Conservation (phyloP, 2,329 filamentous ascomycete species). For the Chrysoporthe cubensis region DNA sequence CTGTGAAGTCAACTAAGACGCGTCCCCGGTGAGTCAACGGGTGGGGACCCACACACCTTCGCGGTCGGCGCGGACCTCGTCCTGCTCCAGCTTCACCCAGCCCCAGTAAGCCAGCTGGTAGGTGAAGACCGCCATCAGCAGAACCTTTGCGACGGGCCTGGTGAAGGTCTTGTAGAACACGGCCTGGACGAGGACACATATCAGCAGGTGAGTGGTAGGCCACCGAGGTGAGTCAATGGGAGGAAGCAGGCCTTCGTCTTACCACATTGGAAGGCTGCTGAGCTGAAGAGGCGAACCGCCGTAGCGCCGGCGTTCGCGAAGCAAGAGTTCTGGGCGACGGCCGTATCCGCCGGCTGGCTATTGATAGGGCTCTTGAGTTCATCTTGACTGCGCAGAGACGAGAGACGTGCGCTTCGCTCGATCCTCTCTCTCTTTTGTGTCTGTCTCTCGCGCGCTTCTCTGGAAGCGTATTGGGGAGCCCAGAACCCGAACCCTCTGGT, state of each 20-base stretch:
- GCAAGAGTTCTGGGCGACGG: slow-evolving; percentile 1
- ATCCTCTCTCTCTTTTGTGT: not conserved
- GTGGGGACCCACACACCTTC: slow-evolving; percentile 48
- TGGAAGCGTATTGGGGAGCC: not conserved
- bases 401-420: not conserved
- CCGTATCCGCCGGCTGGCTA: slow-evolving; percentile 23
- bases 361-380: slow-evolving; percentile 22
- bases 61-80: slow-evolving; percentile 66
- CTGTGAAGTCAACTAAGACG: slow-evolving; percentile 15
- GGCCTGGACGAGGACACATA: slow-evolving; percentile 45
- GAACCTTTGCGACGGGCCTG: slow-evolving; percentile 72
- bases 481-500: not conserved
- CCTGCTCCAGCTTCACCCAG: slow-evolving; percentile 75
- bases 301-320: slow-evolving; percentile 16
- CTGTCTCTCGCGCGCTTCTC: not conserved
- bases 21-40: not conserved
- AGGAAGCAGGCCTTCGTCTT: slow-evolving; percentile 5
- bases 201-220: slow-evolving; percentile 8
- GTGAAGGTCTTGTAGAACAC: slow-evolving; percentile 77
- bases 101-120: slow-evolving; percentile 78
- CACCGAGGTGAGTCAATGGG: slow-evolving; percentile 1
- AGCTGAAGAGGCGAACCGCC: slow-evolving; percentile 32
- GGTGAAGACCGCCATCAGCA: slow-evolving; percentile 74
- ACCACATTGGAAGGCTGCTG: slow-evolving; percentile 26
- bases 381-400: not conserved